Evolutionary conservation across 495 filamentous ascomycete species (phyloP).

Genomic region (Podospora pseudocomata): DNA sequence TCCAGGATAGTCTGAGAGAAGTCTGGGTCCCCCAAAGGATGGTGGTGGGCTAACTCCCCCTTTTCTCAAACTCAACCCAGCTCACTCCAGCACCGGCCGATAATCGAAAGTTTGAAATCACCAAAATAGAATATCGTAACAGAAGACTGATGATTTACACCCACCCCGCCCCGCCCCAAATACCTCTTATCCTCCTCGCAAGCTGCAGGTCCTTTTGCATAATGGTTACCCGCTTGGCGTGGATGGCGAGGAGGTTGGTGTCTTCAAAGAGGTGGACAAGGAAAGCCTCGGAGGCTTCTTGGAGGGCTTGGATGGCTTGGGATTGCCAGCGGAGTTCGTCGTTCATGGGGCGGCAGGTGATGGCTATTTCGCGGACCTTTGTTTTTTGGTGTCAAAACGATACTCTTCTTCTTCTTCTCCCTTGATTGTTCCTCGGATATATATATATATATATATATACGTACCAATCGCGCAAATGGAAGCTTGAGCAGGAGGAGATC

Average conservation of each 20-base stretch:
- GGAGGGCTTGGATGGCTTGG: conserved; percentile 82
- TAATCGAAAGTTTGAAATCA: too few relatives aligned
- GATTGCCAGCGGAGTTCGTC: conserved; percentile 83
- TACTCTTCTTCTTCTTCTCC: not conserved
- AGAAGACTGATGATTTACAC: conserved; percentile 12
- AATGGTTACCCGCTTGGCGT: conserved; percentile 93
- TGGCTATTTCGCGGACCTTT: conserved; percentile 80
- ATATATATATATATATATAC: conserved; percentile 16
- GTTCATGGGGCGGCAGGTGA: conserved; percentile 47
- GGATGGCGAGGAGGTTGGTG: conserved; percentile 90
- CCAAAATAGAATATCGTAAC: too few relatives aligned
- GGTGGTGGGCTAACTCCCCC: too few relatives aligned
- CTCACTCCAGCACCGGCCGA: too few relatives aligned
- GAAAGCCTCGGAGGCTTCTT: conserved; percentile 91
- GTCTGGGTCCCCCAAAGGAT: too few relatives aligned
- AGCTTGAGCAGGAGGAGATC: conserved; percentile 78
- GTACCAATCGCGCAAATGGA: conserved; percentile 81
- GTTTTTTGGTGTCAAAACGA: not conserved
- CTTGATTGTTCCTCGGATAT: not conserved
- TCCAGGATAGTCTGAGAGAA: too few relatives aligned
- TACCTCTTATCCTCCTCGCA: conserved; percentile 72
- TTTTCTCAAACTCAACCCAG: too few relatives aligned
- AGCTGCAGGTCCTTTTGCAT: conserved; percentile 97
- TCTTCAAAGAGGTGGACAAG: conserved; percentile 94
- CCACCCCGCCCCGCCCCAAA: conserved; percentile 50